Evolutionary conservation across 1,284 basidiomycete species (phyloP), one percentile per base, ranked within the genome.

Genomic region (Cerrena zonata): DNA sequence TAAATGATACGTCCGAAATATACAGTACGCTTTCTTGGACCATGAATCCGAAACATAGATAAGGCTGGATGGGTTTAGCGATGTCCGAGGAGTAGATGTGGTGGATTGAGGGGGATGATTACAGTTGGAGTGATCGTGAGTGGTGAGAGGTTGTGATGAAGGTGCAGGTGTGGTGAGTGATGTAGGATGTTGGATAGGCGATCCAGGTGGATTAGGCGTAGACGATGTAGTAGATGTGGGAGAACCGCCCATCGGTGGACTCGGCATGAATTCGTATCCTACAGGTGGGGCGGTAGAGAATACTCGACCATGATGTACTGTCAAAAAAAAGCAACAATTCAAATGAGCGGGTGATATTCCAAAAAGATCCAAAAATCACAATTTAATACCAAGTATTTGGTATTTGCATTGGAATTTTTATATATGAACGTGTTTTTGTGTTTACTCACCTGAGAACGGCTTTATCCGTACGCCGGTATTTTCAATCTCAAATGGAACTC

Each of bases 1-100:
- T 86, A 59, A 74, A 64, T 3, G 86, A 89, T 34, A 82, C 84
- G 62, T 91, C 89, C 23, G 86, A 86, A 49, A 91, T 73, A 65
- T 90, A 89, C 12, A 80, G 70, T 42, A 90, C 62, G 34, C 74
- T 67, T 39, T 82, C 70, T 55, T 80, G 74, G 25, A 91, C 75
- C 57, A 83, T 74, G 71, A 90, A 91, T n/a, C 84, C 87, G 56
- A 85, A 76, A 60, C 81, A 87, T 45, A 81, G 64, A 64, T 84
- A 89, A 2, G 88, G 87, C 13, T 71, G 68, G 22, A 81, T 69
- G n/a, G 66, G 56, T 30, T 68, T 59, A 51, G 64, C 52, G 23
- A 55, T 47, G 40, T 60, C 51, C 5, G 43, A 53, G 47, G 39
- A 18, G 39, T 18, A 34, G 15, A 15, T 7, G 30, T 15, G 15